Evolutionary conservation across 257 asterid genomes (phyloP).

Genomic region (Rhazya stricta): DNA sequence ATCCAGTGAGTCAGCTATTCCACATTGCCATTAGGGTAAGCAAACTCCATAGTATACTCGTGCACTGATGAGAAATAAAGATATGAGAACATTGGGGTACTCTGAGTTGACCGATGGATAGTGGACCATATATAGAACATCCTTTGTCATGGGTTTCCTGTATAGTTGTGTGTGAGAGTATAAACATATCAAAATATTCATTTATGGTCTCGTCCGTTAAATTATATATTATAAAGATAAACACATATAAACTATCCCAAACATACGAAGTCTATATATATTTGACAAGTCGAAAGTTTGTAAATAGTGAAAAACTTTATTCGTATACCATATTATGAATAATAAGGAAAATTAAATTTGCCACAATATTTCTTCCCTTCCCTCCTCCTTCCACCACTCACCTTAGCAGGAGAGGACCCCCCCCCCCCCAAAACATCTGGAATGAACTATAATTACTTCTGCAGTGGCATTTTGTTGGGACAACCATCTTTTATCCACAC

Average conservation of each 20-base stretch:
- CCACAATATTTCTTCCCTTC: background rate
- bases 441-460: background rate
- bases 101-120: background rate
- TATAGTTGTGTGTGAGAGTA: too few relatives aligned
- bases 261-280: too few relatives aligned
- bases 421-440: background rate
- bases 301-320: too few relatives aligned
- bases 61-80: background rate
- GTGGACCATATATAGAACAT: background rate
- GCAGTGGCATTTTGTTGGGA: constrained; percentile 2
- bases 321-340: background rate
- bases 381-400: too few relatives aligned
- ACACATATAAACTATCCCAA: too few relatives aligned
- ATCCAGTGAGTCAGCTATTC: background rate
- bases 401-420: background rate
- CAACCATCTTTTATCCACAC: background rate
- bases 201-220: too few relatives aligned
- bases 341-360: background rate
- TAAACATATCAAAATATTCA: too few relatives aligned
- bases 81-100: background rate
- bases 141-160: too few relatives aligned
- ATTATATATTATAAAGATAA: too few relatives aligned
- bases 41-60: background rate
- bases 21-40: background rate
- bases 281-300: too few relatives aligned